Conservation (phyloP, 2,329 filamentous ascomycete genomes). For the Colletotrichum chlorophyti region DNA sequence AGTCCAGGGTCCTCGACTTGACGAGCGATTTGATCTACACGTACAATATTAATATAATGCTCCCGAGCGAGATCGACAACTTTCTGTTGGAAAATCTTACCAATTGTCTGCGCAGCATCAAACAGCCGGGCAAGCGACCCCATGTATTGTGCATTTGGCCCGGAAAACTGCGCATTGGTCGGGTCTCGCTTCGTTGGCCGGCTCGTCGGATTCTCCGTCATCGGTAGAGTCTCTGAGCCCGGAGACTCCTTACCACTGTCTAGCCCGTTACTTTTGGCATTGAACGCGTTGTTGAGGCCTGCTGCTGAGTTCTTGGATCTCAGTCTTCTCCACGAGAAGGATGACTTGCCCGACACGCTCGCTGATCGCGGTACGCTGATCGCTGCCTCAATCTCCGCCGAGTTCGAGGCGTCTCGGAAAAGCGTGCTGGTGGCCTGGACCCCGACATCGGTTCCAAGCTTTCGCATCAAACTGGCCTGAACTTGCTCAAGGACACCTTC, state of each 20-base stretch:
- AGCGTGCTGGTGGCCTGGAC: constrained; percentile 75
- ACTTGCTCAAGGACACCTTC: constrained; percentile 88
- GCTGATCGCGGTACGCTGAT: constrained; percentile 57
- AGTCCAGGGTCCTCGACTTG: constrained; percentile 96
- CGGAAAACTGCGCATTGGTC: constrained; percentile 72
- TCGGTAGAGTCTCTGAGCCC: constrained; percentile 76
- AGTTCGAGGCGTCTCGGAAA: constrained; percentile 72
- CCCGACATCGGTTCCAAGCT: constrained; percentile 92
- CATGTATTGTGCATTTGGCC: constrained; percentile 92
- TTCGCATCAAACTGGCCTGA: constrained; percentile 77
- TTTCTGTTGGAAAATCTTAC: constrained; percentile 67
- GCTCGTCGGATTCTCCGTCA: constrained; percentile 71
- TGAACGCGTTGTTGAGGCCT: constrained; percentile 59
- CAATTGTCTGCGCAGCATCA: constrained; percentile 90
- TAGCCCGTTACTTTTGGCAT: constrained; percentile 38
- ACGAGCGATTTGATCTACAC: constrained; percentile 87
- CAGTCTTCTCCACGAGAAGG: constrained; percentile 89
- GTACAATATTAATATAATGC: not conserved
- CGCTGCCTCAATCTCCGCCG: constrained; percentile 52
- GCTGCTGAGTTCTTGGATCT: constrained; percentile 86
- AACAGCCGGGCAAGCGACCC: constrained; percentile 86
- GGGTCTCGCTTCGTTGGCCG: constrained; percentile 77
- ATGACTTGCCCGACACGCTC: constrained; percentile 76
- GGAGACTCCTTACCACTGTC: constrained; percentile 62
- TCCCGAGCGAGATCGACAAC: not conserved